phyloP scores from a whole-genome alignment of 129 eudicot genomes.

The Flaveria bidentis region DNA sequence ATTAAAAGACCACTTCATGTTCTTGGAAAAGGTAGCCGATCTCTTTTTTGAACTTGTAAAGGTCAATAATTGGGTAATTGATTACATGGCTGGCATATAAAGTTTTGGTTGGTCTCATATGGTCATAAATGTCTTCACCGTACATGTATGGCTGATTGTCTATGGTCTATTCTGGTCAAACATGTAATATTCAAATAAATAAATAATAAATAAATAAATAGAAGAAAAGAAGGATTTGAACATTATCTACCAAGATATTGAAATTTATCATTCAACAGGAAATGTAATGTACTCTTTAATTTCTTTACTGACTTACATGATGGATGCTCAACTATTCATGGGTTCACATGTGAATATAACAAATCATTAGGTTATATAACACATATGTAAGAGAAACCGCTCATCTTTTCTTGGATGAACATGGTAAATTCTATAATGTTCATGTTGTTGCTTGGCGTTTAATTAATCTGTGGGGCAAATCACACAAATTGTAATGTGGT shows the following conservation, averaged over 20 bases:
- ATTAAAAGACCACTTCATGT: neutral
- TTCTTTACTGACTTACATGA: neutral
- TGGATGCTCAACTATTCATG: neutral
- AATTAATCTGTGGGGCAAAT: neutral
- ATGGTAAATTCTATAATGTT: neutral
- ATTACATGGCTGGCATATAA: neutral
- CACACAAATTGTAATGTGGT: neutral
- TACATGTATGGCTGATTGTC: slow-evolving; percentile 17
- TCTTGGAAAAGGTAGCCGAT: neutral
- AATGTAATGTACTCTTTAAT: neutral
- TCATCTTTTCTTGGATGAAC: neutral
- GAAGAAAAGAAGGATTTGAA: slow-evolving; percentile 15
- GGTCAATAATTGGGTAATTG: slow-evolving; percentile 18
- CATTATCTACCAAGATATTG: neutral
- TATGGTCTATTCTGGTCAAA: slow-evolving; percentile 23
- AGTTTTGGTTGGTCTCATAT: slow-evolving; percentile 10
- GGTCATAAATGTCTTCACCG: neutral
- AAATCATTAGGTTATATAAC: neutral
- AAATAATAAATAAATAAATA: neutral
- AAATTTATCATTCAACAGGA: neutral
- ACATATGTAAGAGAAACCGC: neutral
- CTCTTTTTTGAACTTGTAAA: slow-evolving; percentile 20
- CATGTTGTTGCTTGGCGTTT: neutral
- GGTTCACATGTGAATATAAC: neutral
- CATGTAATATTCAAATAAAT: neutral